phyloP scores from a whole-genome alignment of 345 rosid species.

The Moricandia moricandioides region DNA sequence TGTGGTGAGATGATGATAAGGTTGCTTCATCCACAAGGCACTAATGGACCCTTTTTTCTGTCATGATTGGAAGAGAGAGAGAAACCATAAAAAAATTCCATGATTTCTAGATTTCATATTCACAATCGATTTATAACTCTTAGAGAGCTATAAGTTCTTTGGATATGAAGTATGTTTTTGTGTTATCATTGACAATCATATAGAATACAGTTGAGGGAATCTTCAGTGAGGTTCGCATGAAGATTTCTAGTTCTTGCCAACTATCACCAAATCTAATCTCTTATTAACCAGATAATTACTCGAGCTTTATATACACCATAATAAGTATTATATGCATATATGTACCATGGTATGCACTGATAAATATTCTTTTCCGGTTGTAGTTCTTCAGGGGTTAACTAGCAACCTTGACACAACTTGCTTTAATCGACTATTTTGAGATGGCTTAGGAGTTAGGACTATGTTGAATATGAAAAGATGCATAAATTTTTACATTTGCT shows the following conservation, averaged over 20 bases:
- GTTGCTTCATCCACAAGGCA: constrained; percentile 20
- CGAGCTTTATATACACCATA: no score
- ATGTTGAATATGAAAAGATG: no score
- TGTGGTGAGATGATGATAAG: constrained; percentile 3
- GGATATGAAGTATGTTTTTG: neutral
- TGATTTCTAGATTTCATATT: neutral
- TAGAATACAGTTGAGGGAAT: neutral
- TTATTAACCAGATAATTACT: no score
- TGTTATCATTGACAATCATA: neutral
- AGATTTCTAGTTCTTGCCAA: constrained; percentile 29
- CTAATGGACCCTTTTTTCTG: neutral
- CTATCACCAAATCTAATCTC: neutral
- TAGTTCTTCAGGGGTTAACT: no score
- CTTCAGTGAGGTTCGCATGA: neutral
- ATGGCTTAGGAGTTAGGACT: no score
- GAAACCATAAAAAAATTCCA: neutral
- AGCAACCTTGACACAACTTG: no score
- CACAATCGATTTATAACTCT: neutral
- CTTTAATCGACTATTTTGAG: no score
- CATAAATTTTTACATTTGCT: no score
- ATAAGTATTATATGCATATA: no score
- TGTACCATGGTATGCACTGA: no score
- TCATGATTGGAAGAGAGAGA: constrained; percentile 5
- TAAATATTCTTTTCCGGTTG: no score
- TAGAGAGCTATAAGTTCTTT: neutral